phyloP scores from a whole-genome alignment of 768 basidiomycete species.

The Suillus lakei region DNA sequence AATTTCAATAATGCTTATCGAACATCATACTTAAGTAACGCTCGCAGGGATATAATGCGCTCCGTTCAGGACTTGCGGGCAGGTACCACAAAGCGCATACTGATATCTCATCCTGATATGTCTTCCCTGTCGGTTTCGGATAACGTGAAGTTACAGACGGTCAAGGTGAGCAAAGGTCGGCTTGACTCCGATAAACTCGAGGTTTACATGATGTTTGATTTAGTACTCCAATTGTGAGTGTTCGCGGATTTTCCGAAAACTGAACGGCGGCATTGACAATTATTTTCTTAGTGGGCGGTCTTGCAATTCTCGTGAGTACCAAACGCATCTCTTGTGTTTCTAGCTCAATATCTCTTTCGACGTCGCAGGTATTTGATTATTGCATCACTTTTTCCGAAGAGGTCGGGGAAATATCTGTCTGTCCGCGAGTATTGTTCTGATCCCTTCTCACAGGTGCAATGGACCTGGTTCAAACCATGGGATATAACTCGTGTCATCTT shows the following conservation, averaged over 20 bases:
- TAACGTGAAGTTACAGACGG: slow-evolving; percentile 17
- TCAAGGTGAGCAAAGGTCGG: slow-evolving; percentile 10
- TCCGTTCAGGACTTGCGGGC: not conserved
- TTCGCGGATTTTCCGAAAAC: not conserved
- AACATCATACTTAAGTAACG: not conserved
- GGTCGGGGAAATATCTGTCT: not conserved
- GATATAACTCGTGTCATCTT: slow-evolving; percentile 19
- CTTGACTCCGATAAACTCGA: not conserved
- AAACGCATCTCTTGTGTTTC: not conserved
- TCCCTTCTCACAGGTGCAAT: slow-evolving; percentile 15
- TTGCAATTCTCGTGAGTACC: slow-evolving; percentile 21
- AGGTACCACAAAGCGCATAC: not conserved
- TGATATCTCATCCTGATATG: not conserved
- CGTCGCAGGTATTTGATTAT: slow-evolving; percentile 12
- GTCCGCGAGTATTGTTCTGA: not conserved
- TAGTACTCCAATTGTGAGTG: slow-evolving; percentile 23
- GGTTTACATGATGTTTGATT: not conserved
- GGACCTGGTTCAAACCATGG: slow-evolving; percentile 24
- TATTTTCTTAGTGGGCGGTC: slow-evolving; percentile 15
- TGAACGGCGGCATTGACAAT: not conserved
- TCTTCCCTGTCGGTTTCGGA: slow-evolving; percentile 8
- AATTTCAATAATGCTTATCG: not conserved
- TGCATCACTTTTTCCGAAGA: slow-evolving; percentile 13
- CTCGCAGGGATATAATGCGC: not conserved
- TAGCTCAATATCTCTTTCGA: not conserved